phyloP scores from a whole-genome alignment of 2,329 filamentous ascomycete genomes.

The Biscogniauxia mediterranea region DNA sequence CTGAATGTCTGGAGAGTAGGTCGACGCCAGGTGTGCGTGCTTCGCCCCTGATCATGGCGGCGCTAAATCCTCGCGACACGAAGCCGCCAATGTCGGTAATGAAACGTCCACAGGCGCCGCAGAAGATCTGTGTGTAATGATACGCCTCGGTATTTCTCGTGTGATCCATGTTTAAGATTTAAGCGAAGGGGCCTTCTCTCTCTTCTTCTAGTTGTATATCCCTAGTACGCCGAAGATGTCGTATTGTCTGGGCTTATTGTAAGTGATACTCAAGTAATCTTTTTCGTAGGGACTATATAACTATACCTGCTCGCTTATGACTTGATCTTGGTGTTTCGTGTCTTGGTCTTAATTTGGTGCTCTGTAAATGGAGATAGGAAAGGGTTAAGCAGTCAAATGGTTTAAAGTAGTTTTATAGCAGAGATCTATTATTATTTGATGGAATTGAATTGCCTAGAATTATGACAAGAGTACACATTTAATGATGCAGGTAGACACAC shows the following conservation, averaged over 20 bases:
- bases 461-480: too few relatives aligned
- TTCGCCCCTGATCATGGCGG: background rate
- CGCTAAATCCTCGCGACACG: background rate
- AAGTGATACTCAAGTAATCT: background rate
- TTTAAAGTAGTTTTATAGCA: too few relatives aligned
- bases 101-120: constrained; percentile 7
- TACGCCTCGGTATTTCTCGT: background rate
- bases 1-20: background rate
- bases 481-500: too few relatives aligned
- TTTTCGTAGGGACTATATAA: background rate
- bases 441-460: too few relatives aligned
- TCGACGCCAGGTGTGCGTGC: constrained; percentile 1
- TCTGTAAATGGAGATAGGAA: background rate
- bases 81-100: constrained; percentile 7
- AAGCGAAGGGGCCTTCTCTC: background rate
- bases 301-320: background rate
- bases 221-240: background rate
- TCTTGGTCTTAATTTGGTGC: too few relatives aligned
- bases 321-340: too few relatives aligned
- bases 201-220: constrained; percentile 1
- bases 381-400: too few relatives aligned
- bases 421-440: too few relatives aligned
- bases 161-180: background rate
- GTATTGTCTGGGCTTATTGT: background rate
- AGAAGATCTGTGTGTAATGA: constrained; percentile 8